A percentile compares a stretch with the other conserved stretches of the same genome.
Evolutionary conservation across 2,329 filamentous ascomycete species (phyloP).

Genomic region (Clarireedia monteithiana): DNA sequence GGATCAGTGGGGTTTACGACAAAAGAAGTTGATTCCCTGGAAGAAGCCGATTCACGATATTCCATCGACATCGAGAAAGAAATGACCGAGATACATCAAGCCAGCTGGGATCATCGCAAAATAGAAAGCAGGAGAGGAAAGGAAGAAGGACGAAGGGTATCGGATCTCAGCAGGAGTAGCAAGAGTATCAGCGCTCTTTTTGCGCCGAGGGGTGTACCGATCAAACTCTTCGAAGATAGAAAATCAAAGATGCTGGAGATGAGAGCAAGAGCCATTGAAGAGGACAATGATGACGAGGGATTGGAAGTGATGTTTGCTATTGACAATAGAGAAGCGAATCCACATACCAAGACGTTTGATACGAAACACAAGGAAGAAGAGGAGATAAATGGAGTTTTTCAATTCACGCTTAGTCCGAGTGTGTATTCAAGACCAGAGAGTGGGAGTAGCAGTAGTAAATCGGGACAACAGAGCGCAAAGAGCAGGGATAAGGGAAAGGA

Average conservation of each 20-base stretch:
- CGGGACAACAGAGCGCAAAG: background rate
- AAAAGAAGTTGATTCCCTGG: background rate
- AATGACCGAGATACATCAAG: background rate
- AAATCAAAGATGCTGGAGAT: background rate
- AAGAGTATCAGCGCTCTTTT: conserved; percentile 6
- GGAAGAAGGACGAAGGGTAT: background rate
- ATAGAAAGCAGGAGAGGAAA: background rate
- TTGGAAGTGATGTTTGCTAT: background rate
- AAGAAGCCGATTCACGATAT: background rate
- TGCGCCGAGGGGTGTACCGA: background rate
- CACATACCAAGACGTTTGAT: background rate
- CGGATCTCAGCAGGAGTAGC: conserved; percentile 1
- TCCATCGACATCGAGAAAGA: conserved; percentile 1
- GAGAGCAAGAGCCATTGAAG: background rate
- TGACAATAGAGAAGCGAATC: background rate
- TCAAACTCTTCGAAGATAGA: background rate
- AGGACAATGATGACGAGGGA: background rate
- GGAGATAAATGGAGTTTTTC: background rate
- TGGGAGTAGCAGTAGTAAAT: background rate
- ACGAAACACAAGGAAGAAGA: too few species aligned
- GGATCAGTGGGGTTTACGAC: background rate
- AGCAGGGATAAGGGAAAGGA: background rate
- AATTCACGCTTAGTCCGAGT: conserved; percentile 1
- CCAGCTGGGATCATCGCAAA: background rate
- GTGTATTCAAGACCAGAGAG: background rate